phyloP scores from a whole-genome alignment of 2,329 filamentous ascomycete genomes.

The Aureobasidium pullulans region DNA sequence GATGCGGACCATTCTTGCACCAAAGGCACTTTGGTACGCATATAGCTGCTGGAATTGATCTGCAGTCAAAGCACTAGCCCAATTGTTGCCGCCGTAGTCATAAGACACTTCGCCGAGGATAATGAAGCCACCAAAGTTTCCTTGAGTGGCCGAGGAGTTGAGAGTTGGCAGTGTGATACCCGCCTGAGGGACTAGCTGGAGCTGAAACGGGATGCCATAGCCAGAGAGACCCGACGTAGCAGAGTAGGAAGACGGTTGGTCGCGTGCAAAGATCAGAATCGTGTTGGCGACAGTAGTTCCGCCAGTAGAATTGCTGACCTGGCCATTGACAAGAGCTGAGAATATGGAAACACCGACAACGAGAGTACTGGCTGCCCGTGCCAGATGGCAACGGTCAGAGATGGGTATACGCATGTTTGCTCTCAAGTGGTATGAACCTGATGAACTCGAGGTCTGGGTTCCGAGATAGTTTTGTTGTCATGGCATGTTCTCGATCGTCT shows the following conservation, averaged over 20 bases:
- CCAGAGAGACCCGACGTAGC: slow-evolving; percentile 50
- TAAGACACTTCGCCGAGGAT: slow-evolving; percentile 49
- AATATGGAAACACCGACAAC: not conserved
- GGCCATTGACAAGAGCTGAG: not conserved
- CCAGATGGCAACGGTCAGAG: not conserved
- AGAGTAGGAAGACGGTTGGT: slow-evolving; percentile 41
- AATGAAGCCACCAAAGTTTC: slow-evolving; percentile 55
- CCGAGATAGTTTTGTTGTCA: not conserved
- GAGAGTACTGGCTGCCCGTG: not conserved
- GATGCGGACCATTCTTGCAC: slow-evolving; percentile 53
- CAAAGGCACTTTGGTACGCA: slow-evolving; percentile 51
- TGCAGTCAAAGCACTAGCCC: slow-evolving; percentile 47
- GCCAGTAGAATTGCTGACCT: not conserved
- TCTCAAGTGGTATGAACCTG: not conserved
- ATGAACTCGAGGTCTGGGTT: not conserved
- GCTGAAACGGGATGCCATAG: slow-evolving; percentile 54
- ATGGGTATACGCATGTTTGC: not conserved
- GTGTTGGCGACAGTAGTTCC: slow-evolving; percentile 30
- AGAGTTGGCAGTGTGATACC: slow-evolving; percentile 47
- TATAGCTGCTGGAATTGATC: slow-evolving; percentile 51
- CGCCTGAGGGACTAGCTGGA: slow-evolving; percentile 44
- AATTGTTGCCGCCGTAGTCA: slow-evolving; percentile 40
- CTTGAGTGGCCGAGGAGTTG: slow-evolving; percentile 40
- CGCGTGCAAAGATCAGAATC: slow-evolving; percentile 50
- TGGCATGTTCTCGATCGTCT: not conserved